Evolutionary conservation across 495 filamentous ascomycete genomes (phyloP), one percentile per base, ranked within the genome.

Genomic region (Penicillium dipodomyicola): DNA sequence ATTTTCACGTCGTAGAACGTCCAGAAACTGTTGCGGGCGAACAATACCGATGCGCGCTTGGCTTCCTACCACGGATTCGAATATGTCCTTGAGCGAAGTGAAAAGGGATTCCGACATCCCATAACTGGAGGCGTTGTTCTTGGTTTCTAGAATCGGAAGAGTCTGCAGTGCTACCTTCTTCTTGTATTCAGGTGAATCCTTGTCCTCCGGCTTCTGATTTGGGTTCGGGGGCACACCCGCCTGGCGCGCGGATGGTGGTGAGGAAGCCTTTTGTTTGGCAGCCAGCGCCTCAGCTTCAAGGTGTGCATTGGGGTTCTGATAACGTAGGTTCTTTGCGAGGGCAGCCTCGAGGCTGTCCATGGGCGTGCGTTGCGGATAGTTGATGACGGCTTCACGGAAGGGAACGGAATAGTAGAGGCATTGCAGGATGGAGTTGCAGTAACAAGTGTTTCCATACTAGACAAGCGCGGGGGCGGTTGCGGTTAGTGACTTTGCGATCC

Each of bases 391-490:
- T 78, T 97, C 90, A 76, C 95, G 89, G 72, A 98, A 97, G 9
- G 91, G 88, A 42, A 89, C 88, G 3, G 94, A 96, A 74, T 92
- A 96, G 71, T 94, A 97, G 49, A 98, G 84, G 61, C 92, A 96
- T 78, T 98, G 94, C 60, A 98, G 79, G 64, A 98, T 96, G 11
- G 94, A 98, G 69, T 97, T 98, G 75, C 90, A 95, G 71, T 98
- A 98, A 65, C 94, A 98, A 64, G 94, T 98, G 65, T 96, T 97
- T 60, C 94, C 94, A 74, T 93, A 96, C 92, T 97, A 30, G 7
- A 44, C 8, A 25, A 8, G 49, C 44, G 43, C n/a, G 25, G 17
- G n/a, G 33, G 22, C 33, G 54, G 8, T 30, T 19, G 32, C 23
- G 8, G 54, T 49, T 17, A 45, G 33, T 30, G 45, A 39, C n/a